Conservation (phyloP, 169 alveolate genomes). For the Miamiensis avidus region DNA sequence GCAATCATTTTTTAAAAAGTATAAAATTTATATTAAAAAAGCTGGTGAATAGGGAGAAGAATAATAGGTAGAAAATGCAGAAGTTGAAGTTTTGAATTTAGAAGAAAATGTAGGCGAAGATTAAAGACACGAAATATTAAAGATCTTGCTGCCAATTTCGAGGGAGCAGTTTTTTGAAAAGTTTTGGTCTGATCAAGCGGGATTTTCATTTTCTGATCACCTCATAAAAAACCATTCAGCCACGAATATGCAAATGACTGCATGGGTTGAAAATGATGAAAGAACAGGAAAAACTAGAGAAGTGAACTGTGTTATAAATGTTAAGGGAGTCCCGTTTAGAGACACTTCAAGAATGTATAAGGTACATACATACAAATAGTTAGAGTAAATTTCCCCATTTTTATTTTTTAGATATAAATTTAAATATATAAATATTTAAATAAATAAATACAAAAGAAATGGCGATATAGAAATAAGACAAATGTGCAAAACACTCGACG, state of each 20-base stretch:
- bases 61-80: conserved; percentile 27
- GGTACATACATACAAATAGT: conserved; percentile 34
- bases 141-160: conserved; percentile 18
- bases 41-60: neutral
- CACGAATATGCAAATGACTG: conserved; percentile 16
- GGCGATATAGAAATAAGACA: neutral
- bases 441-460: neutral
- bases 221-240: conserved; percentile 8
- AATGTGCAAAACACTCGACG: conserved; percentile 35
- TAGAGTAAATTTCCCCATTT: neutral
- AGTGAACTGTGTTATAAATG: conserved; percentile 27
- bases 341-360: conserved; percentile 36
- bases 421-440: too few species aligned
- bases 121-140: conserved; percentile 25
- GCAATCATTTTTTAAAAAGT: neutral
- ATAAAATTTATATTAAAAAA: neutral
- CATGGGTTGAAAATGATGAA: conserved; percentile 32
- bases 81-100: conserved; percentile 23
- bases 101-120: neutral
- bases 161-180: conserved; percentile 36
- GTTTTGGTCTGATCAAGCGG: conserved; percentile 36
- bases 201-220: conserved; percentile 26
- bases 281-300: conserved; percentile 26
- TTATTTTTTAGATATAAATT: neutral
- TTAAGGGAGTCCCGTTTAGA: conserved; percentile 39